Evolutionary conservation across 2,329 filamentous ascomycete genomes (phyloP).

Genomic region (Immersiporthe knoxdaviesiana): DNA sequence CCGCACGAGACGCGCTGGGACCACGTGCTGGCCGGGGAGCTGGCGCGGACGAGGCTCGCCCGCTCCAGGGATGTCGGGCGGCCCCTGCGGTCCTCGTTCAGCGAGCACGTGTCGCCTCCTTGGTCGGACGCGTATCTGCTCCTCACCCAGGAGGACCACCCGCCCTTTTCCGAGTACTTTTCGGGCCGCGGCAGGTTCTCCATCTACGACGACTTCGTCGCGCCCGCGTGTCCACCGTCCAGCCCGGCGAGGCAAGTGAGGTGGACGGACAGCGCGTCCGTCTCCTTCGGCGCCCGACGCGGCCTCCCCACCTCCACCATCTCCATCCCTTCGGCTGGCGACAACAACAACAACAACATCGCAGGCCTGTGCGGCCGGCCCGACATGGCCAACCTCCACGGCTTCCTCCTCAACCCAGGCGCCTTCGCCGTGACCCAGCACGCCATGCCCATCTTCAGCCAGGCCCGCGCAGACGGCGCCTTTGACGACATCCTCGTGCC

Average conservation of each 20-base stretch:
- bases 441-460: conserved; percentile 59
- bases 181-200: conserved; percentile 36
- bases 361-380: conserved; percentile 54
- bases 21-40: conserved; percentile 36
- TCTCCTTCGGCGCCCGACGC: conserved; percentile 37
- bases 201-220: conserved; percentile 43
- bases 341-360: conserved; percentile 47
- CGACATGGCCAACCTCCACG: conserved; percentile 52
- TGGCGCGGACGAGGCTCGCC: background rate
- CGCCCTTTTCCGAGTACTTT: conserved; percentile 9
- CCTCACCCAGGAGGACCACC: background rate
- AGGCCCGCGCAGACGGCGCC: conserved; percentile 53
- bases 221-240: conserved; percentile 49
- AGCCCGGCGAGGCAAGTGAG: conserved; percentile 46
- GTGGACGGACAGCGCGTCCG: conserved; percentile 43
- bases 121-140: background rate
- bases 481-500: conserved; percentile 58
- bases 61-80: background rate
- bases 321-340: conserved; percentile 32
- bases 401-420: conserved; percentile 53
- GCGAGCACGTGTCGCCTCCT: background rate
- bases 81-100: background rate
- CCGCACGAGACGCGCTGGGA: conserved; percentile 46
- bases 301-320: too few relatives aligned
- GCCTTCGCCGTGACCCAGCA: conserved; percentile 47